These are phyloP conservation scores for Aureobasidium sp. DNA, from an alignment of 2,329 filamentous ascomycete genomes.

Conservation along the genomic window DNA sequence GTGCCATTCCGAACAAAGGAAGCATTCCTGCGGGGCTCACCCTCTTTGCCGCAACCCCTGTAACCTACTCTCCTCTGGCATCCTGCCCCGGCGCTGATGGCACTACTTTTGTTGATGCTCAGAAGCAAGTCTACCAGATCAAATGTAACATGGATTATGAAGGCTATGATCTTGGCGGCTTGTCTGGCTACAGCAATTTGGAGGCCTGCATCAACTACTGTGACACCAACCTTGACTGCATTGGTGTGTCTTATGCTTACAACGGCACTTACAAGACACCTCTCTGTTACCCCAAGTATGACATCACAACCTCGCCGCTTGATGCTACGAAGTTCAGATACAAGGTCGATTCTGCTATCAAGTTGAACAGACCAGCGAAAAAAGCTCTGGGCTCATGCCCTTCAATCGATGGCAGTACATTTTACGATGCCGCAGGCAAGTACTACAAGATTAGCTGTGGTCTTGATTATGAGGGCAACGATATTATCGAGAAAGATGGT, in stretches of 20 bases:
- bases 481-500: slow-evolving; percentile 12
- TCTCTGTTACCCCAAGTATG: slow-evolving; percentile 14
- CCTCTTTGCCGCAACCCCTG: slow-evolving; percentile 5
- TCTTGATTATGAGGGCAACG: slow-evolving; percentile 8
- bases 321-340: slow-evolving; percentile 11
- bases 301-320: slow-evolving; percentile 7
- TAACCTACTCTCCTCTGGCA: neutral
- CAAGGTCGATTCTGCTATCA: slow-evolving; percentile 15
- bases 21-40: slow-evolving; percentile 1
- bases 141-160: slow-evolving; percentile 9
- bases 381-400: slow-evolving; percentile 14
- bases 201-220: slow-evolving; percentile 15
- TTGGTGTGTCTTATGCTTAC: slow-evolving; percentile 15
- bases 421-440: neutral
- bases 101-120: slow-evolving; percentile 3
- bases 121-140: slow-evolving; percentile 13
- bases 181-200: neutral
- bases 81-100: slow-evolving; percentile 11
- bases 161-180: slow-evolving; percentile 7
- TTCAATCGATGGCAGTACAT: slow-evolving; percentile 7
- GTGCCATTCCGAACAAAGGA: neutral
- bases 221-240: slow-evolving; percentile 10
- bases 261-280: slow-evolving; percentile 9
- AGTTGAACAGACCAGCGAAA: slow-evolving; percentile 5
- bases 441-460: slow-evolving; percentile 9